Percentiles rank a stretch among this genome's conserved stretches.
Evolutionary conservation across 441 rosid species (phyloP).

Genomic region (Bruguiera hainesii): DNA sequence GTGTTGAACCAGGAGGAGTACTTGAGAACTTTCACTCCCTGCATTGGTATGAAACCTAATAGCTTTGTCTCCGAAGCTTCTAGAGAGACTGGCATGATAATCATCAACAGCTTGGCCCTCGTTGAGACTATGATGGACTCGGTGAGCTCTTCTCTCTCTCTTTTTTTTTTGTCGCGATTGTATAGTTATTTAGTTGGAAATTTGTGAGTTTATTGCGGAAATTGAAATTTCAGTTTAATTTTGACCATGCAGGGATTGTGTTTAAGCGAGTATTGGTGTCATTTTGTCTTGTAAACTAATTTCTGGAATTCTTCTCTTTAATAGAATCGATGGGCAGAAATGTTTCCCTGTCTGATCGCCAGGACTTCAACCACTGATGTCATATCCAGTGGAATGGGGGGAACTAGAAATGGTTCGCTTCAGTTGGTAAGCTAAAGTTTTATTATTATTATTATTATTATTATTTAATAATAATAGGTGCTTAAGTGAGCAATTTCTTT

Average conservation of each 20-base stretch:
- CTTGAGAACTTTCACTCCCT: constrained; percentile 46
- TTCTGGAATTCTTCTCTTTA: neutral
- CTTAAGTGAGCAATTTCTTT: neutral
- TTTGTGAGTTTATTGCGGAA: too few species aligned
- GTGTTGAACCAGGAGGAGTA: constrained; percentile 70
- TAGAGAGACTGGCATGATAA: constrained; percentile 64
- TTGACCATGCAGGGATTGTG: neutral
- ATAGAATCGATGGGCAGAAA: constrained; percentile 81
- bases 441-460: too few species aligned
- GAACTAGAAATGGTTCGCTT: constrained; percentile 71
- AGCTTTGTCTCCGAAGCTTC: constrained; percentile 80
- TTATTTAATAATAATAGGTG: neutral
- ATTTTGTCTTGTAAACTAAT: neutral
- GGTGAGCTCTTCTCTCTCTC: constrained; percentile 34
- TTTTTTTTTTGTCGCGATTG: too few species aligned
- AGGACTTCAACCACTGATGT: constrained; percentile 65
- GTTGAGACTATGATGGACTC: constrained; percentile 90
- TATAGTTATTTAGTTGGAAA: too few species aligned
- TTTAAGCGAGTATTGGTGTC: neutral
- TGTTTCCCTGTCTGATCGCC: constrained; percentile 81
- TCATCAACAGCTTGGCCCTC: constrained; percentile 80
- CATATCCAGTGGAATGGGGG: constrained; percentile 63
- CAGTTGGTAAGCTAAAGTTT: constrained; percentile 55
- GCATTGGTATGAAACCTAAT: constrained; percentile 53
- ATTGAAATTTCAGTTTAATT: too few species aligned